Evolutionary conservation across 1,284 basidiomycete genomes (phyloP), one percentile per base, ranked within the genome.

Genomic region (Sanghuangporus sanghuang): DNA sequence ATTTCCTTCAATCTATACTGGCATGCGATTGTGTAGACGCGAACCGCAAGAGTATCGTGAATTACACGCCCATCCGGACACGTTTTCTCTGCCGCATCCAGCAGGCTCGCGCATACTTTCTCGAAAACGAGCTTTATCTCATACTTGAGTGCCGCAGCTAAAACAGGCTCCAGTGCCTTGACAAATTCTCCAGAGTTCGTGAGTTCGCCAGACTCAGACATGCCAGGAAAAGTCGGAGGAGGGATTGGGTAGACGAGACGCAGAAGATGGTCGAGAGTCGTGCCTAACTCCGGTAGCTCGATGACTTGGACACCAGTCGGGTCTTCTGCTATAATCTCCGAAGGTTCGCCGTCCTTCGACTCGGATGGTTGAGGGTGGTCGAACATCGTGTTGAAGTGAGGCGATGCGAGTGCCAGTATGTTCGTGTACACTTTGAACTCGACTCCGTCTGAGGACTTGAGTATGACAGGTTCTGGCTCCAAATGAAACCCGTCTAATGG

Each of bases 241-340:
- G 70, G 66, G 50, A 73, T 59, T 2, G 77, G 77, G 61, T 78
- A 79, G 59, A 89, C 71, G 68, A 85, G 80, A 27, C 78, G 80
- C 40, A 90, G 75, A 35, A 90, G 74, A 6, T 73, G 71, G 49
- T 82, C 76, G 1, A 90, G 67, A 6, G 76, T 75, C 5, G 71
- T 67, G 11, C 73, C 72, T 35, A 74, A 61, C 70, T 90, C 89
- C 3, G 83, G 76, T 11, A 88, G 75, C 6, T 85, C 81, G 46
- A 89, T 77, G 54, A 80, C 68, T 7, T 85, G 83, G 16, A 36
- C 39, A 35, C 18, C 23, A 12, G 27, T 85, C 11, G 53, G 12
- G 83, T 16, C n/a, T 23, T 16, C 14, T 16, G 18, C 11, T 27
- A 12, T 1, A 18, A 38, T 11, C 14, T 36, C 18, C n/a, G 8